Evolutionary conservation across 2,329 filamentous ascomycete genomes (phyloP).

Genomic region (Aspergillus aculeatinus): DNA sequence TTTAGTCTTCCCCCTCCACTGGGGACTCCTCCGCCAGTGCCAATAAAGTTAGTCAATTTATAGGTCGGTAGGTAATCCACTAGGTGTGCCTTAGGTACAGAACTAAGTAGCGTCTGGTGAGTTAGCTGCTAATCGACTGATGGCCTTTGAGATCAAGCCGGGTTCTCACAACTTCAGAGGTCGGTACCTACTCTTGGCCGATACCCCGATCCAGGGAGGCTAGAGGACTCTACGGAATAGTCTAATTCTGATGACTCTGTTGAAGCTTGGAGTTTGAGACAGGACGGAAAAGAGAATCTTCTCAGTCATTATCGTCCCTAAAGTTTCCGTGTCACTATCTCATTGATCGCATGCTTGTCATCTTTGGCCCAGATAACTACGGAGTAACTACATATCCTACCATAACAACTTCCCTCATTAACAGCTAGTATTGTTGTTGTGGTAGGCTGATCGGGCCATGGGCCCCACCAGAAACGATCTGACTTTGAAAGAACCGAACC

Average conservation of each 20-base stretch:
- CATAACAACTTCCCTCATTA: not conserved
- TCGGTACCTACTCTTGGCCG: conserved; percentile 5
- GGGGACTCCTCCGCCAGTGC: no score
- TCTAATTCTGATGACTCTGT: not conserved
- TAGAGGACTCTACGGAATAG: not conserved
- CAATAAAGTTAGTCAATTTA: no score
- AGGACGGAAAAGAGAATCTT: not conserved
- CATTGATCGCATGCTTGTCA: not conserved
- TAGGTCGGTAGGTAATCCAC: not conserved
- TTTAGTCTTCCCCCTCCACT: not conserved
- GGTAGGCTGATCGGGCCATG: not conserved
- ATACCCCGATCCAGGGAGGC: not conserved
- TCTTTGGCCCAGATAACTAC: not conserved
- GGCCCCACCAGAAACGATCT: not conserved
- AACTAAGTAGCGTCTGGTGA: no score
- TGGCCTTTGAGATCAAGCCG: conserved; percentile 8
- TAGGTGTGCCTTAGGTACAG: no score
- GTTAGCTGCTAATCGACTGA: no score
- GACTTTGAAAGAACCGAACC: not conserved
- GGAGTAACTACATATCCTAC: not conserved
- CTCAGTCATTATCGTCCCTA: not conserved
- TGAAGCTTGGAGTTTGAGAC: not conserved
- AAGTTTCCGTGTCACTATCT: not conserved
- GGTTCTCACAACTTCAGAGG: conserved; percentile 1
- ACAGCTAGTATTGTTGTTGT: not conserved